These are phyloP conservation scores for Russula sp. DNA, from an alignment of 768 basidiomycete genomes.

Conservation along the genomic window DNA sequence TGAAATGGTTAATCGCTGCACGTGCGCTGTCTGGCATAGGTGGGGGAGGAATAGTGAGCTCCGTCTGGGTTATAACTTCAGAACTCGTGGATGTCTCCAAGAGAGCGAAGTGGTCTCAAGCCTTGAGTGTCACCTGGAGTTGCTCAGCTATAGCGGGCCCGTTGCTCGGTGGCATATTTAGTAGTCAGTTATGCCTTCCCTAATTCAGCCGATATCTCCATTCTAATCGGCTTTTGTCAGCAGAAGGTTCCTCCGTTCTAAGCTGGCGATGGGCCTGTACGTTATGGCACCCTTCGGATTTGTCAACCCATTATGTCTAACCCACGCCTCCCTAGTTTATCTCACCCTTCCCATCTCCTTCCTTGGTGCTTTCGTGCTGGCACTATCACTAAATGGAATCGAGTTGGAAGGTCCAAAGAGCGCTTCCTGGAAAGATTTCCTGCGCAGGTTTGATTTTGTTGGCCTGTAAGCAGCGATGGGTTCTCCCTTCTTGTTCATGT, in stretches of 20 bases:
- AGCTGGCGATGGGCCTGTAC: conserved; percentile 85
- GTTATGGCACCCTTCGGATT: conserved; percentile 28
- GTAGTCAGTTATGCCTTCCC: conserved; percentile 40
- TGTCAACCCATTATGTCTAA: conserved; percentile 19
- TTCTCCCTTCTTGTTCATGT: conserved; percentile 19
- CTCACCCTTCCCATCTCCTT: conserved; percentile 74
- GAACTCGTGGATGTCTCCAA: conserved; percentile 68
- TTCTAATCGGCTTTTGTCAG: conserved; percentile 10
- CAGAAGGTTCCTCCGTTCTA: conserved; percentile 26
- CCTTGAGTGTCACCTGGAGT: conserved; percentile 79
- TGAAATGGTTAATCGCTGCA: conserved; percentile 59
- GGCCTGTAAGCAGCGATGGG: conserved; percentile 53
- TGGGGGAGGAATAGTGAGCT: conserved; percentile 80
- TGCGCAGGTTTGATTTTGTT: conserved; percentile 61
- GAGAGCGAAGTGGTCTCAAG: conserved; percentile 80
- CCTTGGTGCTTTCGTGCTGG: conserved; percentile 49
- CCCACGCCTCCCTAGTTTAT: conserved; percentile 47
- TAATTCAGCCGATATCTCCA: not conserved
- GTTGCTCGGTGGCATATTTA: conserved; percentile 75
- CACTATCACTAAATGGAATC: conserved; percentile 53
- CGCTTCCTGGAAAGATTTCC: conserved; percentile 51
- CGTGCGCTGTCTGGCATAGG: conserved; percentile 67
- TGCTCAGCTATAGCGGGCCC: conserved; percentile 82
- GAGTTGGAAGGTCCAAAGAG: conserved; percentile 37
- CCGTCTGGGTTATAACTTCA: conserved; percentile 81